phyloP scores from a whole-genome alignment of 2,329 filamentous ascomycete species.

The Zelopaecilomyces penicillatus region DNA sequence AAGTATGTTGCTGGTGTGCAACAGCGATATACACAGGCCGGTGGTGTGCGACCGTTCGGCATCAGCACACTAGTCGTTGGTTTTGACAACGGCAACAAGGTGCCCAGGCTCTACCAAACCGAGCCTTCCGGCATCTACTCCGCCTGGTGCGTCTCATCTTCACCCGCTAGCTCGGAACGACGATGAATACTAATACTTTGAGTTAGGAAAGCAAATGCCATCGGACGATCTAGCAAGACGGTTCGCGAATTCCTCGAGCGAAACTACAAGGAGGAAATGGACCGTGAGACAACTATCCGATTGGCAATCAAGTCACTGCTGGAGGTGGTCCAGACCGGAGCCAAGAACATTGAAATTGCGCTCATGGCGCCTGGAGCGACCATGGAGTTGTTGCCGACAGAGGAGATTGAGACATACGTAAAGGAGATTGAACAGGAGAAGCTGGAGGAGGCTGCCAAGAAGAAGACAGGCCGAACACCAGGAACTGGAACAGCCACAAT shows the following conservation, averaged over 20 bases:
- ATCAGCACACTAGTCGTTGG: constrained; percentile 97
- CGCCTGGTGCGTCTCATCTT: constrained; percentile 62
- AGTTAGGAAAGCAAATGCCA: constrained; percentile 94
- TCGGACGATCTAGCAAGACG: constrained; percentile 96
- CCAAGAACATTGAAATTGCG: constrained; percentile 99
- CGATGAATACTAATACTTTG: constrained; percentile 1
- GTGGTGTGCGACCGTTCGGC: constrained; percentile 96
- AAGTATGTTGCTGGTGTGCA: constrained; percentile 98
- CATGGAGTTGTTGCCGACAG: constrained; percentile 87
- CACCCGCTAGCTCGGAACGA: not conserved
- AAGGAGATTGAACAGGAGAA: constrained; percentile 99
- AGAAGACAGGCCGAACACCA: constrained; percentile 76
- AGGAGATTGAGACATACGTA: constrained; percentile 94
- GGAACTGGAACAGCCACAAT: constrained; percentile 65
- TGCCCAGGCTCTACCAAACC: constrained; percentile 89
- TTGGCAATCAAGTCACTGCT: constrained; percentile 96
- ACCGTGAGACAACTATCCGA: constrained; percentile 90
- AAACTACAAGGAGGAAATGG: constrained; percentile 98
- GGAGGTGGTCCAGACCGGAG: constrained; percentile 96
- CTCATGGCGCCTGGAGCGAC: constrained; percentile 90
- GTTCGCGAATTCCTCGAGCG: constrained; percentile 97
- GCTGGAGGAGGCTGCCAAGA: constrained; percentile 95
- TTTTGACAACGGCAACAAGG: constrained; percentile 90
- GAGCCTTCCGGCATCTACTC: constrained; percentile 99
- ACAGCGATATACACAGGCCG: constrained; percentile 97